Evolutionary conservation across 345 rosid genomes (phyloP), one percentile per base, ranked within the genome.

Genomic region (Durio zibethinus): DNA sequence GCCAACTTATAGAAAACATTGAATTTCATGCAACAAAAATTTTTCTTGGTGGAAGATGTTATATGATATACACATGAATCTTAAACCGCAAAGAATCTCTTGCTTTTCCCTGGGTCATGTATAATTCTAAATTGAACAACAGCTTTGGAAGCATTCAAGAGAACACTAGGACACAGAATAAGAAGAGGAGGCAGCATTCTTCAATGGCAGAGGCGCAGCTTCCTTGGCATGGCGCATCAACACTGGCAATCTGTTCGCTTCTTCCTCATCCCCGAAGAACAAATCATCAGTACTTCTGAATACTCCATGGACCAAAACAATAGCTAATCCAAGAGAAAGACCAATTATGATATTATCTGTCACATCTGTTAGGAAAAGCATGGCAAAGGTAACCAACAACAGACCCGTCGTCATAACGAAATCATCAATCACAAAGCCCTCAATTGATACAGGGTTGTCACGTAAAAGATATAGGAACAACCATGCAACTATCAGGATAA

Each of bases 391-490:
- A 9, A 56, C 36, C 64, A 82, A 45, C 76, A 81, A 54, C 78
- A 92, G 72, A 33, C 65, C 42, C 43, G 68, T 45, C 80, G 87
- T 81, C 78, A 89, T 77, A 21, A 79, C 12, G 18, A 84, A 75
- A 54, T 90, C 91, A 48, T 84, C 81, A 29, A 94, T 67, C 64
- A 76, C 78, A 11, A 66, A 35, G 35, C 89, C 89, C 38, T 56
- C 63, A 35, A 89, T 15, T 63, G 80, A 35, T 23, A 89, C 43
- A 0, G 92, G 89, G 54, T 73, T 85, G 43, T 89, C 88, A 0
- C 89, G 79, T 53, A 85, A 72, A 66, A 88, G 86, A 81, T 86
- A 91, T 9, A 91, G 82, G 84, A 83, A 91, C 65, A 86, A 21
- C 93, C 93, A 89, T 2, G 87, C 80, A 36, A 76, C 52, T 78